phyloP scores from a whole-genome alignment of 2,329 filamentous ascomycete genomes.

The Didymella sp. region DNA sequence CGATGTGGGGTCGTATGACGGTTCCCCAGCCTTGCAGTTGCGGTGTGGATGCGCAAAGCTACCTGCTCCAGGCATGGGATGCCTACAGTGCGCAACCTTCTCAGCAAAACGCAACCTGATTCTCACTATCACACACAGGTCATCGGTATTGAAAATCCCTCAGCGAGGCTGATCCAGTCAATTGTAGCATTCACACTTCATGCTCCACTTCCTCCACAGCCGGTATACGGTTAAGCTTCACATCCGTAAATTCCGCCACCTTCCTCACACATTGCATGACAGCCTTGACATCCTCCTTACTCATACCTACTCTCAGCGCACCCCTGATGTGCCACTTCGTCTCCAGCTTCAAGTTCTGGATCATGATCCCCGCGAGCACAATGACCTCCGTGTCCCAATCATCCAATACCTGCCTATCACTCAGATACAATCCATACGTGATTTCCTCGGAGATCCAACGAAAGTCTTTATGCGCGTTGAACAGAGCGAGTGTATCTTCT shows the following conservation, averaged over 20 bases:
- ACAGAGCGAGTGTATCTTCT: slow-evolving; percentile 46
- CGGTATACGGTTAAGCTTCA: slow-evolving; percentile 38
- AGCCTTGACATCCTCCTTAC: slow-evolving; percentile 53
- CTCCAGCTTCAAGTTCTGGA: slow-evolving; percentile 62
- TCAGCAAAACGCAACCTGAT: no score
- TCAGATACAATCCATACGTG: slow-evolving; percentile 65
- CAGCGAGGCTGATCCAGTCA: no score
- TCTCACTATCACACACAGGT: no score
- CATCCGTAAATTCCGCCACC: slow-evolving; percentile 36
- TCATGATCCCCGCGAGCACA: slow-evolving; percentile 63
- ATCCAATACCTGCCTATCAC: slow-evolving; percentile 62
- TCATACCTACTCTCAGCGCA: slow-evolving; percentile 57
- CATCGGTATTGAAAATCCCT: no score
- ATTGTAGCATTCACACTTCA: slow-evolving; percentile 31
- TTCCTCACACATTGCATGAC: slow-evolving; percentile 50
- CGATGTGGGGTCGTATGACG: no score
- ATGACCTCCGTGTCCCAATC: slow-evolving; percentile 63
- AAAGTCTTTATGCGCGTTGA: slow-evolving; percentile 55
- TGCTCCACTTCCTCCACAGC: slow-evolving; percentile 43
- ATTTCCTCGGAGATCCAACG: slow-evolving; percentile 54
- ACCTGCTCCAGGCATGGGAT: no score
- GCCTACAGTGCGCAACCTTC: no score
- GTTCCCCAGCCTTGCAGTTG: no score
- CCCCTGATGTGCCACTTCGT: slow-evolving; percentile 65
- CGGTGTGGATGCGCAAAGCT: no score